Evolutionary conservation across 1,284 basidiomycete genomes (phyloP).

Genomic region (Tylopilus orsonianus): DNA sequence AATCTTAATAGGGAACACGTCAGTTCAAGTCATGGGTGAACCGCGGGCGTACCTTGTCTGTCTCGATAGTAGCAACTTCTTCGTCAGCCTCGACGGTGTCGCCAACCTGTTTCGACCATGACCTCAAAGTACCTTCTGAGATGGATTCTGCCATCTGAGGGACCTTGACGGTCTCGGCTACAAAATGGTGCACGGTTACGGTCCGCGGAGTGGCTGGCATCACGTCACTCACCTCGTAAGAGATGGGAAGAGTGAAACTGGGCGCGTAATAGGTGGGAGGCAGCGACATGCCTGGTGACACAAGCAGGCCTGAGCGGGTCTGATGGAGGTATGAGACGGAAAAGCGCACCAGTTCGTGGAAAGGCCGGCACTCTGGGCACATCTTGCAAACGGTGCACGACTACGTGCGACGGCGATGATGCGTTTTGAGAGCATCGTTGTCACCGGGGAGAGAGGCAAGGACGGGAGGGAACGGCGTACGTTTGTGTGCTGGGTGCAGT

Average conservation of each 20-base stretch:
- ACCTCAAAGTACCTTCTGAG: slow-evolving; percentile 95
- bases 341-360: slow-evolving; percentile 52
- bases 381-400: slow-evolving; percentile 47
- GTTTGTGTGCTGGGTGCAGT: too few species aligned
- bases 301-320: slow-evolving; percentile 1
- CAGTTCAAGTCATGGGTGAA: not conserved
- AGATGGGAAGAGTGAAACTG: slow-evolving; percentile 70
- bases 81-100: slow-evolving; percentile 91
- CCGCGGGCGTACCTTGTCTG: slow-evolving; percentile 81
- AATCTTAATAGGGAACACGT: slow-evolving; percentile 57
- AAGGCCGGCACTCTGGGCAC: slow-evolving; percentile 40
- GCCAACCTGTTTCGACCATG: slow-evolving; percentile 93
- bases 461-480: not conserved
- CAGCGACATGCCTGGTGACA: slow-evolving; percentile 44
- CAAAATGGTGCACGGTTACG: slow-evolving; percentile 14
- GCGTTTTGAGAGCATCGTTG: slow-evolving; percentile 69
- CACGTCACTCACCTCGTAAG: slow-evolving; percentile 55
- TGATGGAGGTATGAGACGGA: slow-evolving; percentile 7
- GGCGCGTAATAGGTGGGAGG: slow-evolving; percentile 48
- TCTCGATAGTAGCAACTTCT: slow-evolving; percentile 98
- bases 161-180: slow-evolving; percentile 91
- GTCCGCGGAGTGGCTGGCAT: not conserved
- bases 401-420: slow-evolving; percentile 66
- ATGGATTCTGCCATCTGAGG: slow-evolving; percentile 99
- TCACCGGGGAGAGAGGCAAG: not conserved